Percentiles rank a stretch among this genome's conserved stretches.
Evolutionary conservation across 306 rosid genomes (phyloP).

Genomic region (Trifolium fragiferum): DNA sequence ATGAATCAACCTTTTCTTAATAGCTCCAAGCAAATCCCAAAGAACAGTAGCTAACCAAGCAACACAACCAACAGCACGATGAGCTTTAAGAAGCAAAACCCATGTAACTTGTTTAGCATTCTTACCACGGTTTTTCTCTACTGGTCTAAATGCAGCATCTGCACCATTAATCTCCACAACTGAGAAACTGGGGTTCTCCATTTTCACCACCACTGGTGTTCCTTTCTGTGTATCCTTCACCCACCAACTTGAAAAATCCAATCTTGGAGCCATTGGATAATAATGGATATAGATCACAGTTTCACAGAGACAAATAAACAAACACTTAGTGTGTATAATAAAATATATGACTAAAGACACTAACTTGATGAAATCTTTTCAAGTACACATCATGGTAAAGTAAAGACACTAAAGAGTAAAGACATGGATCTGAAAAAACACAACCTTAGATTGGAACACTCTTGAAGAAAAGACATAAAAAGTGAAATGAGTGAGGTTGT

Average conservation of each 20-base stretch:
- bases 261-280: slow-evolving; percentile 69
- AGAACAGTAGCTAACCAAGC: slow-evolving; percentile 67
- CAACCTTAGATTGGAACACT: slow-evolving; percentile 8
- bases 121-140: slow-evolving; percentile 77
- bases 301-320: background rate
- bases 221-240: slow-evolving; percentile 62
- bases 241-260: slow-evolving; percentile 79
- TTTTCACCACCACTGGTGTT: slow-evolving; percentile 86
- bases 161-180: slow-evolving; percentile 85
- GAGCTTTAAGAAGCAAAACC: slow-evolving; percentile 93
- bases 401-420: slow-evolving; percentile 27
- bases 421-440: slow-evolving; percentile 69
- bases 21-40: slow-evolving; percentile 74
- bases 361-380: slow-evolving; percentile 44
- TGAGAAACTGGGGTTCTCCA: slow-evolving; percentile 87
- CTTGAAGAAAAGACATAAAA: slow-evolving; percentile 40
- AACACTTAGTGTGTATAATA: background rate
- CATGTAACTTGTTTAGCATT: slow-evolving; percentile 89
- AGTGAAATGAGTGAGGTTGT: slow-evolving; percentile 39
- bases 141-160: slow-evolving; percentile 82
- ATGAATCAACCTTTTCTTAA: slow-evolving; percentile 74
- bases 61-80: slow-evolving; percentile 75
- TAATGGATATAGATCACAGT: slow-evolving; percentile 24
- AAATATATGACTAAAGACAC: slow-evolving; percentile 4
- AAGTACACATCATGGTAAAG: slow-evolving; percentile 28